Evolutionary conservation across 2,329 filamentous ascomycete genomes (phyloP), one percentile per base, ranked within the genome.

Genomic region (Conoideocrella luteorostrata): DNA sequence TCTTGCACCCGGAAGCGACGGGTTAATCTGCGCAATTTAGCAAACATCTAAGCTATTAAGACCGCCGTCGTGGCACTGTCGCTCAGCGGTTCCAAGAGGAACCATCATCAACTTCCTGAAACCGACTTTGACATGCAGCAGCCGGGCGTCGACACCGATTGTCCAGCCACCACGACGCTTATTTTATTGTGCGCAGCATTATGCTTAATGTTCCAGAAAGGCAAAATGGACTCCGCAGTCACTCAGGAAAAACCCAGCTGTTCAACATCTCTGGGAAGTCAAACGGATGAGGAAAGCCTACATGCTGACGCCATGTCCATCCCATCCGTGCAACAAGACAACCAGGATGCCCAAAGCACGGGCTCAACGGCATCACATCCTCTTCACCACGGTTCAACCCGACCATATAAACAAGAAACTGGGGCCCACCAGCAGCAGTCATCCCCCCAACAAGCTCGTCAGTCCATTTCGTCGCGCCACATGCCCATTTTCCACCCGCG

Each of bases 401-500:
- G 23, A 11, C 4, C 33, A 22, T 33, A 29, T 21, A 12, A 24
- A 33, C 39, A 41, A 15, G 5, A 7, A 4, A 4, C 7, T 11
- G 24, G 11, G 23, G 3, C 7, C 20, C 20, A 34, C 13, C 23
- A 22, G 4, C 23, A 33, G 20, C 15, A 22, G 22, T 15, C 39
- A 18, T n/a, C n/a, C 7, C 15, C 12, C 11, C 33, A 43, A 23
- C 35, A n/a, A 17, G 13, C 21, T 4, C 21, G 2, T 5, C 18
- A 17, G 4, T 17, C n/a, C 7, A 2, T 5, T 9, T 18, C 42
- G 3, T 17, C 32, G 11, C n/a, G 22, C 1, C 13, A 23, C 3
- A 52, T 46, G 21, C 44, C 50, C 13, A 51, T 62, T 44, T 56
- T 69, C 35, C 56, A 62, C 3, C 66, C 64, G 2, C 63, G 69